Conservation (phyloP, 768 basidiomycete species). For the Serendipita sp. region DNA sequence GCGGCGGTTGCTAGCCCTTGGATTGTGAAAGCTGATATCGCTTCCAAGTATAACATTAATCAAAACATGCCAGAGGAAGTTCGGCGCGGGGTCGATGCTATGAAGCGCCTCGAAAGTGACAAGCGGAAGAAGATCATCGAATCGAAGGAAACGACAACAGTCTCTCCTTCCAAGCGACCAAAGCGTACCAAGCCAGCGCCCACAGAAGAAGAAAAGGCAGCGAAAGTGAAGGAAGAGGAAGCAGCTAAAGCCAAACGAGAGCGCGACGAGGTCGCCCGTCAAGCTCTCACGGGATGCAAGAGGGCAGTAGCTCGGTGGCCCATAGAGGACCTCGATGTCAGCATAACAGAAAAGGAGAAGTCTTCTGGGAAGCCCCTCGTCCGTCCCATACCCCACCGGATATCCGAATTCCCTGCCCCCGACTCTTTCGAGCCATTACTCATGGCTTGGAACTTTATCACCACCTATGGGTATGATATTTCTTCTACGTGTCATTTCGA, state of each 20-base stretch:
- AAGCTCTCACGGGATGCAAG: not conserved
- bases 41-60: constrained; percentile 69
- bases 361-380: constrained; percentile 55
- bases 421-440: constrained; percentile 66
- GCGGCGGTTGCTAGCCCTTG: constrained; percentile 88
- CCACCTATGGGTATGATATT: constrained; percentile 69
- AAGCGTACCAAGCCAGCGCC: constrained; percentile 28
- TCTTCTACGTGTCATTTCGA: not conserved
- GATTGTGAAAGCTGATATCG: constrained; percentile 80
- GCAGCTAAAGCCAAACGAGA: constrained; percentile 41
- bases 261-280: constrained; percentile 18
- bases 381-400: constrained; percentile 37
- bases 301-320: constrained; percentile 35
- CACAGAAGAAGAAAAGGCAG: constrained; percentile 42
- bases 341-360: constrained; percentile 64
- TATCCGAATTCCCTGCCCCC: constrained; percentile 40
- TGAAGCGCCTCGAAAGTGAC: constrained; percentile 79
- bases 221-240: constrained; percentile 30
- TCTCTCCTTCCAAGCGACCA: constrained; percentile 31
- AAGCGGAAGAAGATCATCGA: constrained; percentile 77
- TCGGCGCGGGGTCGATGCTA: constrained; percentile 56
- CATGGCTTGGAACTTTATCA: constrained; percentile 87
- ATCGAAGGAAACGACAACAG: constrained; percentile 25
- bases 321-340: constrained; percentile 80
- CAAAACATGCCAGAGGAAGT: constrained; percentile 76